phyloP scores from a whole-genome alignment of 164 flowering plant species.

The Chimonanthus praecox region DNA sequence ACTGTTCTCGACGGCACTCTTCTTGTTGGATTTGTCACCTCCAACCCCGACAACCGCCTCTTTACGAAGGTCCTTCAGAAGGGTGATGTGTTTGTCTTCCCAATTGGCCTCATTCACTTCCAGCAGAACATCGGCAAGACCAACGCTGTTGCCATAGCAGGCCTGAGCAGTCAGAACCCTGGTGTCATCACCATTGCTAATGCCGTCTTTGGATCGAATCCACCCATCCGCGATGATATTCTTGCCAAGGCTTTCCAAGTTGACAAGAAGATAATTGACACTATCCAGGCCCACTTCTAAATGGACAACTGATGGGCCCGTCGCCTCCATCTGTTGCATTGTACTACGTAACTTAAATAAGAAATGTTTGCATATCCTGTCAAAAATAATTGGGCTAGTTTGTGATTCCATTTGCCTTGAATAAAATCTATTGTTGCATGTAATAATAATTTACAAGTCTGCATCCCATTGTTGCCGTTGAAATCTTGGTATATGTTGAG shows the following conservation, averaged over 20 bases:
- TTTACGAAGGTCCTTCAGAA: slow-evolving; percentile 12
- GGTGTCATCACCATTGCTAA: slow-evolving; percentile 15
- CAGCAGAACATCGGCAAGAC: slow-evolving; percentile 4
- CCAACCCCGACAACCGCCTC: slow-evolving; percentile 13
- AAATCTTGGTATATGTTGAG: too few species aligned
- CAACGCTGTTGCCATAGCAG: background rate
- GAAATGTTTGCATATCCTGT: too few species aligned
- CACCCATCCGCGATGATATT: slow-evolving; percentile 2
- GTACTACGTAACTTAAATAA: too few species aligned
- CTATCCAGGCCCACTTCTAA: slow-evolving; percentile 4
- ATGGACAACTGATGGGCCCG: background rate
- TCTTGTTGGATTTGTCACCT: slow-evolving; percentile 19
- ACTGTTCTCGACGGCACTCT: slow-evolving; percentile 17
- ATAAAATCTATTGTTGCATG: too few species aligned
- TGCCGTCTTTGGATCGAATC: slow-evolving; percentile 7
- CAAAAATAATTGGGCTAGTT: too few species aligned
- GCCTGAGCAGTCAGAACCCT: slow-evolving; percentile 12
- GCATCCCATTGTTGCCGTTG: too few species aligned
- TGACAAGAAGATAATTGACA: slow-evolving; percentile 5
- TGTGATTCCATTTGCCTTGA: too few species aligned
- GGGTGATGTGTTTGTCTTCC: slow-evolving; percentile 23
- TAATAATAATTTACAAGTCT: too few species aligned
- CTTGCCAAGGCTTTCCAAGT: slow-evolving; percentile 14
- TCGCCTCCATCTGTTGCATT: too few species aligned
- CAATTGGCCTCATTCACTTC: slow-evolving; percentile 16